These are phyloP conservation scores for Uronychia setigera DNA, from an alignment of 73 alveolate species.

Conservation along the genomic window DNA sequence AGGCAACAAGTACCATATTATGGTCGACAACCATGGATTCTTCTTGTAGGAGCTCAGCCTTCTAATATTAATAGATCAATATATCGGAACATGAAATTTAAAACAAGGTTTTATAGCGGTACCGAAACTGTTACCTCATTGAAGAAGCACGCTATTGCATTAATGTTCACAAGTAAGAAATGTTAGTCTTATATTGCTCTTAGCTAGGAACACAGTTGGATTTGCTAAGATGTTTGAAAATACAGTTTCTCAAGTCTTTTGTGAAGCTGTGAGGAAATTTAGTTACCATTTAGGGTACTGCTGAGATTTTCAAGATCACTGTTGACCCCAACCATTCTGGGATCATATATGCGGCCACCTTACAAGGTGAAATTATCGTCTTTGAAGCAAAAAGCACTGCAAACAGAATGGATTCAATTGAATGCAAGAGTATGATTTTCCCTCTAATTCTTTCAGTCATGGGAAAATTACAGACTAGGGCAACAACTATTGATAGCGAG, in stretches of 20 bases:
- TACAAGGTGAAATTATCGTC: not conserved
- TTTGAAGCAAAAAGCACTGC: not conserved
- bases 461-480: not conserved
- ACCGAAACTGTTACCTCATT: not conserved
- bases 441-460: not conserved
- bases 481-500: not conserved
- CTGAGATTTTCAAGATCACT: not conserved
- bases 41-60: not conserved
- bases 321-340: conserved; percentile 2
- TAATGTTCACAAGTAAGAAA: not conserved
- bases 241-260: not conserved
- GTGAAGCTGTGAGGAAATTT: not conserved
- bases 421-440: not conserved
- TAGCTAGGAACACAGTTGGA: conserved; percentile 2
- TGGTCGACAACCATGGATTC: not conserved
- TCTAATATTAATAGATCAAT: not conserved
- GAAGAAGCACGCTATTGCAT: not conserved
- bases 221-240: not conserved
- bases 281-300: not conserved
- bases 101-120: not conserved
- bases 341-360: not conserved
- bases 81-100: not conserved
- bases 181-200: not conserved
- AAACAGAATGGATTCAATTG: not conserved
- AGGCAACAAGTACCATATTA: not conserved